These are phyloP conservation scores for Xylaria arbuscula DNA, from an alignment of 2,329 filamentous ascomycete species.

Conservation along the genomic window DNA sequence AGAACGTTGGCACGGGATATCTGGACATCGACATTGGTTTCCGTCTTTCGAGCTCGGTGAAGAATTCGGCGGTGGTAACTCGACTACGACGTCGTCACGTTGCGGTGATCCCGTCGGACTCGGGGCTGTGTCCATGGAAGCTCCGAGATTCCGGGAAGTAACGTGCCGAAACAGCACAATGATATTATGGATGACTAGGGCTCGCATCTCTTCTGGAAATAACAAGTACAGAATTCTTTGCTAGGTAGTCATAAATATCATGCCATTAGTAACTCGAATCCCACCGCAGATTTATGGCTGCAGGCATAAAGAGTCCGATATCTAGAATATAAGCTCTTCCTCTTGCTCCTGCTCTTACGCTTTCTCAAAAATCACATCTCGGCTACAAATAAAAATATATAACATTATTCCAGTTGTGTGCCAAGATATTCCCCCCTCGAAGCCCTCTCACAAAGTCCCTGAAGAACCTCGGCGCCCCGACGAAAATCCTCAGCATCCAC, in stretches of 20 bases:
- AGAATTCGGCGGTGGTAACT: conserved; percentile 18
- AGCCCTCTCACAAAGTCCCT: conserved; percentile 55
- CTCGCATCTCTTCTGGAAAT: not conserved
- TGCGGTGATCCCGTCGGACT: not conserved
- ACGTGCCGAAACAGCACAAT: not conserved
- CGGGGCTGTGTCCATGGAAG: conserved; percentile 18
- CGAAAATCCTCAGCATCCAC: conserved; percentile 70
- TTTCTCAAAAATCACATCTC: not conserved
- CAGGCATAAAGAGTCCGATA: not conserved
- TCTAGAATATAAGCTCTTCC: too few species aligned
- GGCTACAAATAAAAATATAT: not conserved
- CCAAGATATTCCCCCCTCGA: conserved; percentile 52
- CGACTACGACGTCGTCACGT: conserved; percentile 18
- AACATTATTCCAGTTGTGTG: not conserved
- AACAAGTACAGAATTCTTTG: not conserved
- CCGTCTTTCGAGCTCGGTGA: not conserved
- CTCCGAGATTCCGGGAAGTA: not conserved
- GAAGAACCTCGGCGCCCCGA: conserved; percentile 43
- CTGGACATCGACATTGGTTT: not conserved
- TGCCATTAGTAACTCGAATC: not conserved
- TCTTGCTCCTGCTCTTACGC: too few species aligned
- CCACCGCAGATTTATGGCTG: not conserved
- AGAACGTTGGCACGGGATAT: conserved; percentile 4
- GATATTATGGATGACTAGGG: not conserved
- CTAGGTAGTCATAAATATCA: not conserved